Evolutionary conservation across 768 basidiomycete species (phyloP).

Genomic region (Lyophyllum shimeji): DNA sequence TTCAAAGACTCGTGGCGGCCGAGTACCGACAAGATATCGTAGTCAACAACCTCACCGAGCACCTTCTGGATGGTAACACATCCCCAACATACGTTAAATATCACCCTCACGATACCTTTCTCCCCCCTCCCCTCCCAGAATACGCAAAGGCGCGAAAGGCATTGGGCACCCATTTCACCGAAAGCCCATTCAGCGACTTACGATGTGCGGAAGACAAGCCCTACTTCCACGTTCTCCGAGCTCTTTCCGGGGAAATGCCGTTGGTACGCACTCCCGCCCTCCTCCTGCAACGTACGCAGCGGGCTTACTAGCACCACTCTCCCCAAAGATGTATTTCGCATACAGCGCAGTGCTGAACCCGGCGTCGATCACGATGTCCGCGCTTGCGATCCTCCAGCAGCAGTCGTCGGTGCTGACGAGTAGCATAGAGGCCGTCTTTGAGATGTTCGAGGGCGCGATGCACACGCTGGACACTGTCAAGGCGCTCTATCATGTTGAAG

Average conservation of each 20-base stretch:
- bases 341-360: conserved; percentile 29
- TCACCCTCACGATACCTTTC: not conserved
- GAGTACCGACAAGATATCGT: conserved; percentile 38
- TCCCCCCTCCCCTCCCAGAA: conserved; percentile 21
- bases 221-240: conserved; percentile 12
- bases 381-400: conserved; percentile 39
- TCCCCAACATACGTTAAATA: not conserved
- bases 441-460: conserved; percentile 16
- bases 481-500: conserved; percentile 26
- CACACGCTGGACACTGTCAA: conserved; percentile 25
- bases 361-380: conserved; percentile 32
- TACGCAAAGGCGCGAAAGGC: conserved; percentile 21
- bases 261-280: conserved; percentile 20
- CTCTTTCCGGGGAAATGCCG: conserved; percentile 25
- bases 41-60: conserved; percentile 28
- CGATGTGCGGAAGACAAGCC: not conserved
- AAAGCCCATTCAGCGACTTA: conserved; percentile 16
- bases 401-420: conserved; percentile 27
- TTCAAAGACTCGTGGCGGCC: conserved; percentile 4
- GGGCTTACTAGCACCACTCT: not conserved
- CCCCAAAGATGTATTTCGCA: conserved; percentile 38
- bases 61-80: conserved; percentile 26
- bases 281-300: too few relatives aligned
- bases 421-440: conserved; percentile 20
- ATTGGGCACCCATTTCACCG: conserved; percentile 20